Percentiles rank a stretch among this genome's conserved stretches.
Conservation (phyloP, 2,329 filamentous ascomycete genomes). For the Cercospora janseana region DNA sequence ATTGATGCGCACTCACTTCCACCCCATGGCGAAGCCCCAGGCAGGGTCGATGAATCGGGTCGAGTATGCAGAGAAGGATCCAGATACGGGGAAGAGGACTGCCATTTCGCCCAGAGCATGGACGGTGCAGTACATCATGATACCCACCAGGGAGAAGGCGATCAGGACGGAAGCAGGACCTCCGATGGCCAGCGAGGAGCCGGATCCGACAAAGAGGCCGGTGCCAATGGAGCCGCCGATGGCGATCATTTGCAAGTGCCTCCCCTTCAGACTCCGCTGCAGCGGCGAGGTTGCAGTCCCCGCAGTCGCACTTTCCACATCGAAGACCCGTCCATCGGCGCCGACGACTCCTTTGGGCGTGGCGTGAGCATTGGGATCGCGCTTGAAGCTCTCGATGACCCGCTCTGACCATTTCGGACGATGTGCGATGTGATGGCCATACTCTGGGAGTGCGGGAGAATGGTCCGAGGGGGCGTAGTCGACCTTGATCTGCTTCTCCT, state of each 20-base stretch:
- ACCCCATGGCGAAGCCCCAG: constrained; percentile 40
- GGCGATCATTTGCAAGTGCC: constrained; percentile 96
- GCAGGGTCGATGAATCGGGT: constrained; percentile 38
- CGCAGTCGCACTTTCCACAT: constrained; percentile 61
- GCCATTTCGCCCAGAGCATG: constrained; percentile 40
- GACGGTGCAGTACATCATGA: constrained; percentile 38
- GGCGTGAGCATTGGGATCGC: constrained; percentile 57
- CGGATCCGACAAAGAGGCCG: constrained; percentile 39
- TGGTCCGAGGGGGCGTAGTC: constrained; percentile 21
- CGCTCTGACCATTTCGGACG: constrained; percentile 29
- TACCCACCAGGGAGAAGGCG: constrained; percentile 35
- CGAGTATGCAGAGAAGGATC: constrained; percentile 39
- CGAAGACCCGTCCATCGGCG: constrained; percentile 56
- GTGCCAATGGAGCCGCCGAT: constrained; percentile 51
- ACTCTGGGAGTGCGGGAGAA: constrained; percentile 26
- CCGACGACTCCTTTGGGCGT: constrained; percentile 48
- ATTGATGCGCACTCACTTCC: constrained; percentile 29
- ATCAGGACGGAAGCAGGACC: constrained; percentile 39
- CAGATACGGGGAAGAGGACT: constrained; percentile 38
- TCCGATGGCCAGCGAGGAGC: constrained; percentile 34
- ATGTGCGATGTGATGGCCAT: constrained; percentile 27
- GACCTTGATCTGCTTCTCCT: constrained; percentile 22
- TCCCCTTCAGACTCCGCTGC: constrained; percentile 69
- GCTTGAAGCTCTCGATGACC: constrained; percentile 62
- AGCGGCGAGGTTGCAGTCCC: constrained; percentile 72